These are phyloP conservation scores for Dothiorella sarmentorum DNA, from an alignment of 2,329 filamentous ascomycete species.

Conservation along the genomic window DNA sequence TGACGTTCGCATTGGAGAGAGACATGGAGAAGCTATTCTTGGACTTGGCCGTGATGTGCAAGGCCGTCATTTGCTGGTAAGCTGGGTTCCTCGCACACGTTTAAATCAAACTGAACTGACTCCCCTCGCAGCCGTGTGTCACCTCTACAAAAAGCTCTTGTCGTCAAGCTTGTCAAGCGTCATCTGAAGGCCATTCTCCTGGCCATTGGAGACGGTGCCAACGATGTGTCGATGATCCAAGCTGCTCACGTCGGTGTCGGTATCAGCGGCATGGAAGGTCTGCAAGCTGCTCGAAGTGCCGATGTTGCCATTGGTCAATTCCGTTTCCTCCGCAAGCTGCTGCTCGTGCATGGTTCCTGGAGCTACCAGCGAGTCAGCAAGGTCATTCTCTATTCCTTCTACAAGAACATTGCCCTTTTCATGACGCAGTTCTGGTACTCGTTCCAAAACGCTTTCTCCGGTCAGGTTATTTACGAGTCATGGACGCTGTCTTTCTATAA, in stretches of 20 bases:
- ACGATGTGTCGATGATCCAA: slow-evolving; percentile 99
- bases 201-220: slow-evolving; percentile 94
- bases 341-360: slow-evolving; percentile 95
- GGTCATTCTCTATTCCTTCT: slow-evolving; percentile 97
- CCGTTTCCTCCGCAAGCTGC: slow-evolving; percentile 85
- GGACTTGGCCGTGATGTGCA: slow-evolving; percentile 91
- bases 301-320: slow-evolving; percentile 97
- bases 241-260: slow-evolving; percentile 96
- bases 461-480: slow-evolving; percentile 96
- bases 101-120: slow-evolving; percentile 8
- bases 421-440: slow-evolving; percentile 99
- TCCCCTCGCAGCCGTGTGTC: slow-evolving; percentile 73
- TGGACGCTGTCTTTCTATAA: slow-evolving; percentile 99
- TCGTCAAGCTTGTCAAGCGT: slow-evolving; percentile 96
- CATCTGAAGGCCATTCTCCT: slow-evolving; percentile 88
- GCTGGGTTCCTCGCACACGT: slow-evolving; percentile 22
- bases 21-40: slow-evolving; percentile 92
- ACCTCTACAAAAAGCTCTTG: slow-evolving; percentile 91
- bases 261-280: slow-evolving; percentile 94
- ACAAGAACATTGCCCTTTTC: slow-evolving; percentile 98
- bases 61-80: slow-evolving; percentile 90
- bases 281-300: slow-evolving; percentile 91
- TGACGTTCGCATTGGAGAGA: slow-evolving; percentile 89
- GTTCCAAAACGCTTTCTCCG: slow-evolving; percentile 97
- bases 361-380: slow-evolving; percentile 96